A percentile compares a stretch with the other conserved stretches of the same genome.
These are phyloP conservation scores for Myotisia sp. DNA, from an alignment of 2,329 filamentous ascomycete genomes.

Conservation along the genomic window DNA sequence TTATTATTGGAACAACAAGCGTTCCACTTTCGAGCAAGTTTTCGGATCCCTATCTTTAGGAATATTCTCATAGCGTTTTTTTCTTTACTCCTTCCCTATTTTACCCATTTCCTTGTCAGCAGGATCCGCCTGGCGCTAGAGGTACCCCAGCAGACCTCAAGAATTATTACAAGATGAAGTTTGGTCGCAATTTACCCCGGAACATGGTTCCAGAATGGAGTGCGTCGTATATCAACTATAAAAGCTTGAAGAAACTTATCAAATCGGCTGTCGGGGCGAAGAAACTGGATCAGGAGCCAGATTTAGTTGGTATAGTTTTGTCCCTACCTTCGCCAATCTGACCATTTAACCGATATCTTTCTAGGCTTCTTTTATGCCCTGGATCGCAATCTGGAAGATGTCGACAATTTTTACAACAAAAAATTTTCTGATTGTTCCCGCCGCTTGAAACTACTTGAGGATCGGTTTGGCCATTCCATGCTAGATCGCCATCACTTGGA, in stretches of 20 bases:
- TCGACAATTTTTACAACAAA: slow-evolving; percentile 93
- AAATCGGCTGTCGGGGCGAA: slow-evolving; percentile 56
- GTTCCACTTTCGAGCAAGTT: too few species aligned
- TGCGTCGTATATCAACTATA: slow-evolving; percentile 38
- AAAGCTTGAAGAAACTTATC: slow-evolving; percentile 75
- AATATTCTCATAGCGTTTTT: too few species aligned
- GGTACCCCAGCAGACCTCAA: too few species aligned
- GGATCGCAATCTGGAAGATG: slow-evolving; percentile 92
- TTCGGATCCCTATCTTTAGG: too few species aligned
- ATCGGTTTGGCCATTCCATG: slow-evolving; percentile 64
- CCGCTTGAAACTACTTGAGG: slow-evolving; percentile 70
- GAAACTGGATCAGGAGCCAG: slow-evolving; percentile 58
- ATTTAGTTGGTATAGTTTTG: slow-evolving; percentile 60
- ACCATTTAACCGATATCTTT: background rate
- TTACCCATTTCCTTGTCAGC: too few species aligned
- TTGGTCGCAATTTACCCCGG: slow-evolving; percentile 35
- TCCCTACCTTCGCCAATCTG: slow-evolving; percentile 24
- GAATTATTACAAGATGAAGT: slow-evolving; percentile 39
- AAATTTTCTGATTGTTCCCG: slow-evolving; percentile 77
- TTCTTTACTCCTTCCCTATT: too few species aligned
- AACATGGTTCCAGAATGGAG: slow-evolving; percentile 40
- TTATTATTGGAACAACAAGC: too few species aligned
- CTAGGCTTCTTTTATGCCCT: slow-evolving; percentile 95
- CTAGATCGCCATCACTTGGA: slow-evolving; percentile 61
- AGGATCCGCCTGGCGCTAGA: too few species aligned